A percentile compares a stretch with the other conserved stretches of the same genome.
Conservation (phyloP, 2,329 filamentous ascomycete species). For the Dactylellina sp. region DNA sequence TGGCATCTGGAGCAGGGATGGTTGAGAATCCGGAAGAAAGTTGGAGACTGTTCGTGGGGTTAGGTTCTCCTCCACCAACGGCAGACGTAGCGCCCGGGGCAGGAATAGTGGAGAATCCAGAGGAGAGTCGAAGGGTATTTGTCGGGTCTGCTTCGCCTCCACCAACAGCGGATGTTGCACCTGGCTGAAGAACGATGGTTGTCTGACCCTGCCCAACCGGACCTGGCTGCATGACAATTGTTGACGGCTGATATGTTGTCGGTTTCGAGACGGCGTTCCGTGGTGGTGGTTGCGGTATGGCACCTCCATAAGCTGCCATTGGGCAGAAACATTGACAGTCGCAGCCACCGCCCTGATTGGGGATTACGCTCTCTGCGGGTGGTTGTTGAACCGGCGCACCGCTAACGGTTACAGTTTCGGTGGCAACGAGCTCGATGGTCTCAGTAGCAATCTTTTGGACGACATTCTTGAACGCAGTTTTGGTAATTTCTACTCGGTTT, state of each 20-base stretch:
- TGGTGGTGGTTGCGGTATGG: background rate
- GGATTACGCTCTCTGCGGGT: constrained; percentile 16
- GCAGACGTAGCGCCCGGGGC: background rate
- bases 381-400: constrained; percentile 34
- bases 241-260: constrained; percentile 10
- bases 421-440: constrained; percentile 22
- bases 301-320: constrained; percentile 7
- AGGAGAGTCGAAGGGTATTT: background rate
- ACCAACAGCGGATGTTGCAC: background rate
- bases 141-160: background rate
- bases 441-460: constrained; percentile 28
- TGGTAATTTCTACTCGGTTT: constrained; percentile 37
- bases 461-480: constrained; percentile 23
- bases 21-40: constrained; percentile 5
- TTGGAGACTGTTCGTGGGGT: background rate
- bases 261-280: constrained; percentile 1
- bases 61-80: background rate
- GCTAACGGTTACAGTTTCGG: constrained; percentile 34
- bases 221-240: constrained; percentile 18
- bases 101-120: constrained; percentile 2
- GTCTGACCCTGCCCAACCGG: background rate
- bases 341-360: constrained; percentile 29
- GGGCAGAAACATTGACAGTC: constrained; percentile 52
- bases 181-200: constrained; percentile 22
- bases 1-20: background rate